phyloP scores from a whole-genome alignment of 768 basidiomycete species.

The Cystobasidiopsis lactophilus region DNA sequence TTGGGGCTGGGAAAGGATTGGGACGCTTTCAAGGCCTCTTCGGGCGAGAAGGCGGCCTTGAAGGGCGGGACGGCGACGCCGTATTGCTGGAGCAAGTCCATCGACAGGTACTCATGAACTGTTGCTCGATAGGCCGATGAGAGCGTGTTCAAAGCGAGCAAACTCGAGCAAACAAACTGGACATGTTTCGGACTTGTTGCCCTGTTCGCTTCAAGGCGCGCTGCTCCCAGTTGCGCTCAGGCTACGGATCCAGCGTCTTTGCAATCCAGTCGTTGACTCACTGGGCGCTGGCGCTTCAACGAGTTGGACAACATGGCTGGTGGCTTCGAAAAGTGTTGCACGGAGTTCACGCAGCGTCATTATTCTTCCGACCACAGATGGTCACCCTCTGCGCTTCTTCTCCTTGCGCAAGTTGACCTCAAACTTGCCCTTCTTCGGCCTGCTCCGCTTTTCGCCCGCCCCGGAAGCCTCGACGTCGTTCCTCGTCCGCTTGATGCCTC shows the following conservation, averaged over 20 bases:
- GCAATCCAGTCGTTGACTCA: no score
- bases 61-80: constrained; percentile 88
- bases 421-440: neutral
- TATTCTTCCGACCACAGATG: no score
- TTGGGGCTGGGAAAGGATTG: constrained; percentile 40
- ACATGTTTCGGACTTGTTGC: constrained; percentile 18
- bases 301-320: no score
- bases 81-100: constrained; percentile 68
- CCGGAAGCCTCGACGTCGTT: neutral
- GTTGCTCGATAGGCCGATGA: constrained; percentile 33
- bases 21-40: constrained; percentile 75
- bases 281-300: no score
- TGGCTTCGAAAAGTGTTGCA: no score
- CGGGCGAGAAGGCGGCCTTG: constrained; percentile 58
- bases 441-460: neutral
- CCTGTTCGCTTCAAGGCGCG: no score
- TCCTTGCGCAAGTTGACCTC: no score
- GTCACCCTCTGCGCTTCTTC: no score
- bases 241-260: no score
- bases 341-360: no score
- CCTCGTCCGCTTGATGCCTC: neutral
- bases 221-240: no score
- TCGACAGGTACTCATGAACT: constrained; percentile 95
- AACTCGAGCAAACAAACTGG: constrained; percentile 18
- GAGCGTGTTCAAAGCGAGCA: no score